Evolutionary conservation across 1,284 basidiomycete species (phyloP).

Genomic region (Tilletiaria anomala): DNA sequence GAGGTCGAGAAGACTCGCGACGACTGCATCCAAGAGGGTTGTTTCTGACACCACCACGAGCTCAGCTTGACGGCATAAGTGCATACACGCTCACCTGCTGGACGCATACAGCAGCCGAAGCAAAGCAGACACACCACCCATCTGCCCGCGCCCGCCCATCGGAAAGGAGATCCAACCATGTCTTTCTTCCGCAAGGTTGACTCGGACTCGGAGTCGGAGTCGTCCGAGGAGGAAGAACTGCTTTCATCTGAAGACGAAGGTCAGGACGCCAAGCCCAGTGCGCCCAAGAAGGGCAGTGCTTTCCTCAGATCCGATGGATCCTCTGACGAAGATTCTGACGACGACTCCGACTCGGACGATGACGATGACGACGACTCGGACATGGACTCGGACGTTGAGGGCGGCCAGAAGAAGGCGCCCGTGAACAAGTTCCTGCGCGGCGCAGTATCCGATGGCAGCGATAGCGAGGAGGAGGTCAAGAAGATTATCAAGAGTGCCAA

Average conservation of each 20-base stretch:
- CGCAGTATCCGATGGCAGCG: constrained; percentile 44
- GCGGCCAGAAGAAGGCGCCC: constrained; percentile 9
- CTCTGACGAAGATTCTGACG: constrained; percentile 20
- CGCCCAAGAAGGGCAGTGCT: constrained; percentile 15
- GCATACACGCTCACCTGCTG: too few relatives aligned
- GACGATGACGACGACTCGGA: constrained; percentile 7
- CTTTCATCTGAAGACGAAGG: constrained; percentile 34
- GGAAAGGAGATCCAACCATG: too few relatives aligned
- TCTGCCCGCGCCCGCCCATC: too few relatives aligned
- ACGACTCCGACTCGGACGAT: constrained; percentile 9
- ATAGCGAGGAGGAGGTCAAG: constrained; percentile 54
- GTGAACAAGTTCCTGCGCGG: constrained; percentile 38
- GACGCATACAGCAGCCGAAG: too few relatives aligned
- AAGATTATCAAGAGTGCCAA: constrained; percentile 67
- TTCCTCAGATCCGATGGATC: too few relatives aligned
- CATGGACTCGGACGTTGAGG: background rate
- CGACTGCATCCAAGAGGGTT: too few relatives aligned
- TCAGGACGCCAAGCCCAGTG: constrained; percentile 11
- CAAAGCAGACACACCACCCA: too few relatives aligned
- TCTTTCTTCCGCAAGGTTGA: constrained; percentile 37
- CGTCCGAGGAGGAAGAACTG: constrained; percentile 35
- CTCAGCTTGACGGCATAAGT: too few relatives aligned
- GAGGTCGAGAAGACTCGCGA: too few relatives aligned
- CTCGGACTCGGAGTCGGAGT: constrained; percentile 38
- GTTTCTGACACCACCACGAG: too few relatives aligned